A percentile compares a stretch with the other conserved stretches of the same genome.
phyloP scores from a whole-genome alignment of 805 yeast genomes.

The Kodamaea restingae region DNA sequence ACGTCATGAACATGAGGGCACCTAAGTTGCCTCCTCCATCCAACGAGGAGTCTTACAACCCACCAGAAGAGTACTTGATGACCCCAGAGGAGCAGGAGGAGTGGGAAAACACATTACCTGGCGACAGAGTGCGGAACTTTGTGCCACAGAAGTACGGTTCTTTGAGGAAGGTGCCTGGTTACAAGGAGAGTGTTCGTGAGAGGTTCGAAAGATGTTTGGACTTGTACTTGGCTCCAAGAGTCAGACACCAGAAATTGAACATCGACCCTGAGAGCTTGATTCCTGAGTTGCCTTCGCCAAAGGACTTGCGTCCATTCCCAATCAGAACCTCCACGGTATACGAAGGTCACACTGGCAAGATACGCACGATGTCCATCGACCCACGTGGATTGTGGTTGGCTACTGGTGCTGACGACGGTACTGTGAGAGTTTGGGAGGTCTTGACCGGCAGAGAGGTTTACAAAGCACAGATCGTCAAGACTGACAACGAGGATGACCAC shows the following conservation, averaged over 20 bases:
- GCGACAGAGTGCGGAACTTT: slow-evolving; percentile 74
- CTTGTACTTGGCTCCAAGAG: slow-evolving; percentile 93
- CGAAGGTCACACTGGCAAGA: slow-evolving; percentile 78
- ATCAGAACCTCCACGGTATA: slow-evolving; percentile 79
- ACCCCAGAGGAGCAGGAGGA: slow-evolving; percentile 70
- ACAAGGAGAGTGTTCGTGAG: slow-evolving; percentile 79
- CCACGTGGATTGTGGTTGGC: slow-evolving; percentile 94
- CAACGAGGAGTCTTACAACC: slow-evolving; percentile 93
- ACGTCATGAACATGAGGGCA: slow-evolving; percentile 88
- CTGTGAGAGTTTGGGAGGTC: slow-evolving; percentile 95
- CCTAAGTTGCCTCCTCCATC: slow-evolving; percentile 96
- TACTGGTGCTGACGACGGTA: slow-evolving; percentile 96
- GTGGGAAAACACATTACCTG: slow-evolving; percentile 68
- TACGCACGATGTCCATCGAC: slow-evolving; percentile 79
- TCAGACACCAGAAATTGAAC: slow-evolving; percentile 81
- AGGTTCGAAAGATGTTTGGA: slow-evolving; percentile 92
- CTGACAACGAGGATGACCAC: slow-evolving; percentile 64
- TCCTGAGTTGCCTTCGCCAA: slow-evolving; percentile 95
- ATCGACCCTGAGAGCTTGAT: slow-evolving; percentile 94
- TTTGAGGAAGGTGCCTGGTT: slow-evolving; percentile 91
- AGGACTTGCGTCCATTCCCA: slow-evolving; percentile 96
- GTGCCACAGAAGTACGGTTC: slow-evolving; percentile 79
- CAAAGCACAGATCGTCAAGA: slow-evolving; percentile 49
- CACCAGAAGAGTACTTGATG: slow-evolving; percentile 90
- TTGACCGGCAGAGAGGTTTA: slow-evolving; percentile 91